phyloP scores from a whole-genome alignment of 2,329 filamentous ascomycete genomes.

The Arthrobotrys entomopaga region DNA sequence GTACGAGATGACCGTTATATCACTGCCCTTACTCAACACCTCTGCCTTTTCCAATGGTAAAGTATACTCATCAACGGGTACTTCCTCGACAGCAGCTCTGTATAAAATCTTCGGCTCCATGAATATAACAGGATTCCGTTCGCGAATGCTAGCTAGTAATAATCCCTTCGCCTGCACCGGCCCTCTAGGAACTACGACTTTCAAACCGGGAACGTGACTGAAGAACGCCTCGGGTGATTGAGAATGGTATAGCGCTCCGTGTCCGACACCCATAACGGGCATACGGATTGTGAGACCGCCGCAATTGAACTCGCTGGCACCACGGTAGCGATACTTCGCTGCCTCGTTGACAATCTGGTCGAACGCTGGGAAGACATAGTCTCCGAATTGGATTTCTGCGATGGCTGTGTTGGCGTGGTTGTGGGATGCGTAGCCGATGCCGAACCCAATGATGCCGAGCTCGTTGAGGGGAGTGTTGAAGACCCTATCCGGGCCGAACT shows the following conservation, averaged over 20 bases:
- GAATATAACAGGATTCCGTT: slow-evolving; percentile 87
- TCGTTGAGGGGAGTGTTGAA: slow-evolving; percentile 97
- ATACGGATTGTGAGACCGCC: slow-evolving; percentile 88
- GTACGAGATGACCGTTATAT: slow-evolving; percentile 87
- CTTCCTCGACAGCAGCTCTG: slow-evolving; percentile 88
- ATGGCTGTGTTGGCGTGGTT: slow-evolving; percentile 81
- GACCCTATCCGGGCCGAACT: slow-evolving; percentile 86
- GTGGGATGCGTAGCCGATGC: slow-evolving; percentile 79
- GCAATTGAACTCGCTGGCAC: slow-evolving; percentile 65
- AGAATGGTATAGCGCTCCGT: slow-evolving; percentile 87
- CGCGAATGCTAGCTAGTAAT: slow-evolving; percentile 77
- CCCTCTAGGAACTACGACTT: slow-evolving; percentile 85
- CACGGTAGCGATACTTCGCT: slow-evolving; percentile 84
- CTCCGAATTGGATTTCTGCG: slow-evolving; percentile 94
- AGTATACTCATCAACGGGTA: slow-evolving; percentile 81
- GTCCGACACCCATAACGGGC: slow-evolving; percentile 89
- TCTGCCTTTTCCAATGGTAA: slow-evolving; percentile 88
- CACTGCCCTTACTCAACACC: slow-evolving; percentile 79
- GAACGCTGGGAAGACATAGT: slow-evolving; percentile 92
- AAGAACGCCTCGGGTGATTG: slow-evolving; percentile 91
- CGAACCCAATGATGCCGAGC: slow-evolving; percentile 94
- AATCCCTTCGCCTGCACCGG: slow-evolving; percentile 90
- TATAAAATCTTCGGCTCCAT: slow-evolving; percentile 96
- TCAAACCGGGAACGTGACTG: slow-evolving; percentile 84
- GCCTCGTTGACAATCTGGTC: slow-evolving; percentile 95